phyloP scores from a whole-genome alignment of 352 stramenopile species.

The Pythium catenulatum region DNA sequence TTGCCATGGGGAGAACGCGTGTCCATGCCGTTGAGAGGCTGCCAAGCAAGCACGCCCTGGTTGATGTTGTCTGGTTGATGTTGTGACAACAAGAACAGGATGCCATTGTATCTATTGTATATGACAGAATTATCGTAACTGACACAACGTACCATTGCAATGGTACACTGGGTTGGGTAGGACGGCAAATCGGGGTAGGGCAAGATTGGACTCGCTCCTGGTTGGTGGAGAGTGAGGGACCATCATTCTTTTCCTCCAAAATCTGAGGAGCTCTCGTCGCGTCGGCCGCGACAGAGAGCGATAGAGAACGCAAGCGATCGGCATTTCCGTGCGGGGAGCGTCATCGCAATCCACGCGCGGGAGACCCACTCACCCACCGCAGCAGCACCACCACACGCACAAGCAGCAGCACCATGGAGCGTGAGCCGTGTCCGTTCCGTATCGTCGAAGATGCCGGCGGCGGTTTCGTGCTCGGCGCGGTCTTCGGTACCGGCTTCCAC shows the following conservation, averaged over 20 bases:
- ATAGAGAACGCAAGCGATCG: not conserved
- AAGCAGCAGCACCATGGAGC: slow-evolving; percentile 65
- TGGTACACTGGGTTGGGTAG: not conserved
- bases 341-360: not conserved
- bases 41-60: too few relatives aligned
- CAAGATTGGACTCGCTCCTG: slow-evolving; percentile 7
- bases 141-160: not conserved
- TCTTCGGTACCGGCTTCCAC: slow-evolving; percentile 97
- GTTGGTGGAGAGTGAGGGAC: slow-evolving; percentile 54
- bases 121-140: slow-evolving; percentile 9
- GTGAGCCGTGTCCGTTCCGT: slow-evolving; percentile 98
- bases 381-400: slow-evolving; percentile 3
- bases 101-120: not conserved
- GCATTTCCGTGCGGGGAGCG: not conserved
- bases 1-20: too few relatives aligned
- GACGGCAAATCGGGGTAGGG: slow-evolving; percentile 20
- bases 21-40: too few relatives aligned
- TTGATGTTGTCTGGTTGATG: too few relatives aligned
- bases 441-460: slow-evolving; percentile 98
- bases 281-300: not conserved
- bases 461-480: slow-evolving; percentile 97
- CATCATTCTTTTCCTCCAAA: slow-evolving; percentile 42
- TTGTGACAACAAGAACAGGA: too few relatives aligned
- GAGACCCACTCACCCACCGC: not conserved
- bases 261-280: slow-evolving; percentile 24